These are phyloP conservation scores for Naganishia sp. DNA, from an alignment of 1,284 basidiomycete genomes.

Conservation along the genomic window DNA sequence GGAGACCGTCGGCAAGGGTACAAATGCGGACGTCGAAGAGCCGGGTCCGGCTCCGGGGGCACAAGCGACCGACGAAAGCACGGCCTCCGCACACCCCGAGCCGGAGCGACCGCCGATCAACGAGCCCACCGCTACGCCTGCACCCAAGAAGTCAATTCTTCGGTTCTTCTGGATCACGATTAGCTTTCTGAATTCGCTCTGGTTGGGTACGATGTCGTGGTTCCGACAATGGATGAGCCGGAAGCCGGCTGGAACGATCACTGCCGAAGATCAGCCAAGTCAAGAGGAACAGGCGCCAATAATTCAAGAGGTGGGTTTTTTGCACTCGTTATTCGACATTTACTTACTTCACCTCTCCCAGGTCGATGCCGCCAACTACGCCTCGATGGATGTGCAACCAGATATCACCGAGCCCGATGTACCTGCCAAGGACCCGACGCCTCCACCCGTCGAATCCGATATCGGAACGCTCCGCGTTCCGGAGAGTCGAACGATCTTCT, in stretches of 20 bases:
- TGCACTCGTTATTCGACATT: too few species aligned
- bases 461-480: conserved; percentile 12
- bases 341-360: neutral
- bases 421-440: neutral
- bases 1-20: neutral
- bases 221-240: neutral
- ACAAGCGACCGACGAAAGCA: neutral
- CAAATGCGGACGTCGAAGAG: neutral
- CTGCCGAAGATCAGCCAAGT: neutral
- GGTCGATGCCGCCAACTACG: conserved; percentile 9
- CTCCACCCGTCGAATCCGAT: neutral
- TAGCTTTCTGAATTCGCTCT: conserved; percentile 17
- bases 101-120: neutral
- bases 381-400: neutral
- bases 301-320: conserved; percentile 1
- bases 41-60: neutral
- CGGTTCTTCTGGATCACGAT: conserved; percentile 26
- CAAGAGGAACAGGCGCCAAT: conserved; percentile 10
- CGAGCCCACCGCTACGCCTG: neutral
- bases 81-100: neutral
- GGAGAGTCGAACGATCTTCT: conserved; percentile 4
- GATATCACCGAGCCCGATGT: neutral
- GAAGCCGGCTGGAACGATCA: neutral
- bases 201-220: conserved; percentile 13
- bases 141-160: neutral